Evolutionary conservation across 2,329 filamentous ascomycete genomes (phyloP), one percentile per base, ranked within the genome.

Genomic region (Gremmenia infestans): DNA sequence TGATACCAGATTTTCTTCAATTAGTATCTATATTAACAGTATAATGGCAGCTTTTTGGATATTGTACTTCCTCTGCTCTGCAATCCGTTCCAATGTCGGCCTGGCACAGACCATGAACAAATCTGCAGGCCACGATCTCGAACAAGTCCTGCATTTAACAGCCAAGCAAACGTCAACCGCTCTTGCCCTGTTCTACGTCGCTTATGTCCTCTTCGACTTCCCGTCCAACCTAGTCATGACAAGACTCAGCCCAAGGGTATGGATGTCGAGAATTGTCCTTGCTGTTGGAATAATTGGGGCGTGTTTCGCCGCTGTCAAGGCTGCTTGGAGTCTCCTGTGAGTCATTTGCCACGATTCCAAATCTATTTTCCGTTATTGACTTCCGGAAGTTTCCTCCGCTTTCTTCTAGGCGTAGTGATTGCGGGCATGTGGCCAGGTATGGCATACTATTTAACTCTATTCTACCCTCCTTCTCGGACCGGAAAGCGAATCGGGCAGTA

Each of bases 401-500:
- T 96, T 54, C 78, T 96, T 11, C 81, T 96, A 6, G 91, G 91
- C 48, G 81, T 94, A 14, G 91, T 96, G 23, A 92, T 92, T 69
- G 91, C 91, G 1, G 91, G 91, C 48, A 91, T 96, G 87, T 96
- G 91, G 91, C 91, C 91, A 0, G 91, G 91, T 50, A 96, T 96
- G 91, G 84, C 90, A 9, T 94, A 94, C 71, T 96, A 96, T 68
- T 78, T 96, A 48, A 95, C 91, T 0, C 79, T 96, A 7, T 96
- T 96, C 76, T 96, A 96, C 68, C 91, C 91, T 6, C 91, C 91
- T 0, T 89, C 88, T 5, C 81, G 89, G 12, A 94, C 88, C 1
- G 91, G 89, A 14, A 95, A 94, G 75, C 82, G 91, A 40, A 95
- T 96, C 61, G 91, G 91, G 39, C 83, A 87, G 70, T 96, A 96